Conservation (phyloP, 192 early-diverging fungal species). For the Rhizophagus prolifer region DNA sequence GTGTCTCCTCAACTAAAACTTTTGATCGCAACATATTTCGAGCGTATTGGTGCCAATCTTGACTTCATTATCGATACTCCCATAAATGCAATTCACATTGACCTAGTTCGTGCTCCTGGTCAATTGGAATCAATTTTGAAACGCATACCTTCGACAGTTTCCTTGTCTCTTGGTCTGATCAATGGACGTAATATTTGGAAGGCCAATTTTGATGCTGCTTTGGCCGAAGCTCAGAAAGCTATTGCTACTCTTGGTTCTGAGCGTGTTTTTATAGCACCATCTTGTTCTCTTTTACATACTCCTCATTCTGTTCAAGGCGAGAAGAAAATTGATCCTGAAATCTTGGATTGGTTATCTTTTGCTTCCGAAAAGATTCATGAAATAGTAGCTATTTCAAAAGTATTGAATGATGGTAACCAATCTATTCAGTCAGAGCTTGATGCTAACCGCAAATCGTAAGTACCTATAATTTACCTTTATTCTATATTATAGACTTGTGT, state of each 20-base stretch:
- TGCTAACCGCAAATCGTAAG: slow-evolving; percentile 64
- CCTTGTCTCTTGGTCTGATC: slow-evolving; percentile 91
- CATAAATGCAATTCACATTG: slow-evolving; percentile 85
- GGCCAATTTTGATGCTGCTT: slow-evolving; percentile 74
- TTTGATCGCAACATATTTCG: slow-evolving; percentile 95
- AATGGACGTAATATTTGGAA: slow-evolving; percentile 99
- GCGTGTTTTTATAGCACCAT: slow-evolving; percentile 81
- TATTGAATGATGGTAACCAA: slow-evolving; percentile 55
- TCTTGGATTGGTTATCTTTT: slow-evolving; percentile 92
- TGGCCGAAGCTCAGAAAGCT: slow-evolving; percentile 66
- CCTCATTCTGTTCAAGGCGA: slow-evolving; percentile 84
- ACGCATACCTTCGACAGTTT: slow-evolving; percentile 55
- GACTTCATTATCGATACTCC: slow-evolving; percentile 67
- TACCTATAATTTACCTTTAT: neutral
- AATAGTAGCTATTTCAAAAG: slow-evolving; percentile 67
- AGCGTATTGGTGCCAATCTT: slow-evolving; percentile 74
- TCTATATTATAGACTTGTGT: neutral
- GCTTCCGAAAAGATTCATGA: slow-evolving; percentile 91
- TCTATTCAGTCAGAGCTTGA: slow-evolving; percentile 64
- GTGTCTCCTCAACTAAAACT: slow-evolving; percentile 60
- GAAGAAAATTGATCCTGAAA: slow-evolving; percentile 74
- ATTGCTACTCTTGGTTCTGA: slow-evolving; percentile 66
- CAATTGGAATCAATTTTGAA: slow-evolving; percentile 76
- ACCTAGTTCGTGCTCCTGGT: slow-evolving; percentile 81
- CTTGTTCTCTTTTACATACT: slow-evolving; percentile 90